Base-by-base conservation (phyloP, 306 rosid genomes). In the Pueraria montana region DNA sequence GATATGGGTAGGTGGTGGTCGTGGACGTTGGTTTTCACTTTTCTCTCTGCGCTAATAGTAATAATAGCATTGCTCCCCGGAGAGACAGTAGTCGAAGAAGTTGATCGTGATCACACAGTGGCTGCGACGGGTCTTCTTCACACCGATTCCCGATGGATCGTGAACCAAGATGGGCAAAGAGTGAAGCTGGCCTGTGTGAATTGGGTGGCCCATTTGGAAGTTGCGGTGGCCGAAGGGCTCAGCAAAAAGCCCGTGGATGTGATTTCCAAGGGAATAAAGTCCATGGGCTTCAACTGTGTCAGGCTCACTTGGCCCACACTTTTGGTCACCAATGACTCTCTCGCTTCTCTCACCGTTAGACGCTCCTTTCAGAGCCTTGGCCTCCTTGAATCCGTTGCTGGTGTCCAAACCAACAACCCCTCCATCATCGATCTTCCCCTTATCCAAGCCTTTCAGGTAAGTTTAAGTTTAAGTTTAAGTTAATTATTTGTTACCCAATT, bases 231-330 rank as follows among this genome's bases (percentile, higher is more conserved):
- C 1, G 99, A 96, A 79, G 99, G 99, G 8, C 96, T 96, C 0
- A 92, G 91, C 82, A 96, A 91, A 84, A 86, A 87, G 81, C 98
- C 98, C 0, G 17, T 92, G 66, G 97, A 89, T 34, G 80, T 46
- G 20, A 90, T 96, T 17, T 85, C 98, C 0, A 63, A 52, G 24
- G 80, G 73, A 2, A 87, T 96, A 13, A 58, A 65, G 23, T 77
- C 89, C 11, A 82, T 93, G 86, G 99, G 99, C 21, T 93, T 96
- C 80, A 96, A 96, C 86, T 96, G 99, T 82, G 99, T 93, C 4
- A 88, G 99, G 76, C 93, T 96, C 46, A 93, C 99, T 72, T 96
- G 98, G 98, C 99, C 99, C 0, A 83, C 86, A 12, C 78, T 78
- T 36, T 67, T 96, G 34, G 53, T 74, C 30, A 92, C 96, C 34